Evolutionary conservation across 2,329 filamentous ascomycete genomes (phyloP), one percentile per base, ranked within the genome.

Genomic region (Pseudohalonectria lignicola): DNA sequence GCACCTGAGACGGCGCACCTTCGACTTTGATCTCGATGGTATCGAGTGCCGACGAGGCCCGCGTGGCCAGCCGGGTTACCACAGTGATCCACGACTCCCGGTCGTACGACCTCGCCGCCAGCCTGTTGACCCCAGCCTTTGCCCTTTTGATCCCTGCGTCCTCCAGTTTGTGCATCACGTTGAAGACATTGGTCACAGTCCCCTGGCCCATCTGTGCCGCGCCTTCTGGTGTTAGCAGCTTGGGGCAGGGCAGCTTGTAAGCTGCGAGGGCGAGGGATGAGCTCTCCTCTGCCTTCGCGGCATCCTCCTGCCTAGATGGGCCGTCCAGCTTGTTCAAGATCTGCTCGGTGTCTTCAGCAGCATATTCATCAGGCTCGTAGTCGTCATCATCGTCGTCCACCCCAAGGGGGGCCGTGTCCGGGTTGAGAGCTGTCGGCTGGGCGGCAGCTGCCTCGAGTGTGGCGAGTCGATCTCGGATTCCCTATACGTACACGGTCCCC

Each of bases 1-100:
- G 21, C 12, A 32, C 17, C 12, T 36, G 29, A 17, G 31, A 4
- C 16, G 15, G 17, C 13, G 29, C 17, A 29, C 39, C 40, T n/a
- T 53, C 78, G 1, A 67, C 60, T 46, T 84, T 80, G 46, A 79
- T 56, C 1, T 59, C 45, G 10, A 56, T 51, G 20, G 73, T 71
- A 36, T 86, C 81, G 3, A 94, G 67, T 2, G 82, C 82, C 18
- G 77, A 75, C 11, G 76, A 72, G 17, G 86, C 75, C 28, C 90
- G 75, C 4, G 88, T 94, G 11, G 88, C 90, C 34, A 96, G 64
- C 34, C 92, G 78, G 30, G 83, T 82, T 40, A 96, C 71, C 16
- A 96, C 76, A 0, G 86, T 92, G 47, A 94, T 75, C 88, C 90
- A 96, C 1, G 87, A 84, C 45, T 95, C 88, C 44, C 82, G 74